A percentile compares a stretch with the other conserved stretches of the same genome.
Conservation (phyloP, 176 grass and related monocot genomes). For the Hordeum vulgare region MorexV3_pseudomolecules_assembly NC_058524.1:511573168-511573667, state of each 20-base stretch:
- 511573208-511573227: constrained; percentile 83
- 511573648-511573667: not conserved
- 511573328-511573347: not conserved
- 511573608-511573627: not conserved
- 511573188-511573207: constrained; percentile 68
- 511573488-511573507: not conserved
- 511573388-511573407: not conserved
- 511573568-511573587: not conserved
- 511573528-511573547: not conserved
- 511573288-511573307: not conserved
- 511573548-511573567: not conserved
- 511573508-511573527: not conserved
- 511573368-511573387: constrained; percentile 1
- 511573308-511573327: not conserved
- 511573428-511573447: not conserved
- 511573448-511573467: not conserved
- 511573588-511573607: not conserved
- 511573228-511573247: constrained; percentile 66
- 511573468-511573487: not conserved
- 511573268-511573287: constrained; percentile 26
- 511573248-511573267: constrained; percentile 44
- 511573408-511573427: not conserved
- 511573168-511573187: constrained; percentile 41
- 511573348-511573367: not conserved
- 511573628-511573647: not conserved